Evolutionary conservation across 2,329 filamentous ascomycete genomes (phyloP), one percentile per base, ranked within the genome.

Genomic region (Colletotrichum sansevieriae): DNA sequence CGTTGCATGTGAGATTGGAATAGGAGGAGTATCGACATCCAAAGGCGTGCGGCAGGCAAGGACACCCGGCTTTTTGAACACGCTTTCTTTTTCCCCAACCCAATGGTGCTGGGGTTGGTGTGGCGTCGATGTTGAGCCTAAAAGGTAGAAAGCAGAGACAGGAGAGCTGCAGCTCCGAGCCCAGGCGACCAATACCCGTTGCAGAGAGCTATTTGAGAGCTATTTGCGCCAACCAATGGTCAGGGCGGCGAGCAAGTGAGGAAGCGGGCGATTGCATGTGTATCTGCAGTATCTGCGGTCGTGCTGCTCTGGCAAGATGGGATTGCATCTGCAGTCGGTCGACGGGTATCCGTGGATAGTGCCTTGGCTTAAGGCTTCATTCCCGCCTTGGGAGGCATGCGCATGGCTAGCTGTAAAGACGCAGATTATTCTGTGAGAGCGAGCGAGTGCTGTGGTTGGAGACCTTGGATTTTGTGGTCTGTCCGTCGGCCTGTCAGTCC

Each of bases 111-210:
- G 43, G 55, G 63, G 65, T 52, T 68, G 55, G 47, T 33, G 39
- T 61, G 62, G 65, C 62, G 47, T 60, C 39, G 33, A 58, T 44
- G 60, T 63, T 54, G 52, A 18, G 52, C 52, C 35, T 29, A 60
- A 65, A 68, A 54, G 65, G 52, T 65, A 68, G 55, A 51, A 68
- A 61, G 47, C 62, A 68, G 65, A 68, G 49, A 60, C 61, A 55
- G 62, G 46, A 68, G 55, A 49, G 29, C 65, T 56, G 65, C 62
- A 65, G 62, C 65, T 60, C 55, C 55, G 22, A 56, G 20, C 25
- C 47, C 62, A 55, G 41, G 62, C 43, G 62, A 11, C 65, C 47
- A 65, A 60, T 60, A 15, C 15, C n/a, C 15, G 25, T 18, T 39
- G 62, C 62, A 44, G 49, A 49, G 9, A 35, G 41, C 46, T 39